phyloP scores from a whole-genome alignment of 1,284 basidiomycete species.

The Microbotryum saponariae region DNA sequence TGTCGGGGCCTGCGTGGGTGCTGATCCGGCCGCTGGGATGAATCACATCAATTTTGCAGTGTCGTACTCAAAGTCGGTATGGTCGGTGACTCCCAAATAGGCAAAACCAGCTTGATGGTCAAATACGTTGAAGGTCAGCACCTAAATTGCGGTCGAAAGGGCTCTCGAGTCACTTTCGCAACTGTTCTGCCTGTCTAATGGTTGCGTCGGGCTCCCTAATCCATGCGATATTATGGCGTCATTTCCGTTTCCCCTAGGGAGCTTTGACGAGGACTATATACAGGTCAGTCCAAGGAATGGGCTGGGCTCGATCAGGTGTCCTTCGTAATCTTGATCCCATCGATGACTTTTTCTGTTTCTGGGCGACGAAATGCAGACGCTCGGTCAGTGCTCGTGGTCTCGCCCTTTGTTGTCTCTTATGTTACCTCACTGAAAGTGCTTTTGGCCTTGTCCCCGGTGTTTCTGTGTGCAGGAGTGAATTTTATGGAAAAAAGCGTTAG shows the following conservation, averaged over 20 bases:
- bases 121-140: conserved; percentile 82
- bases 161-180: background rate
- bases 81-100: conserved; percentile 98
- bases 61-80: conserved; percentile 97
- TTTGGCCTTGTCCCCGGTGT: background rate
- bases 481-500: conserved; percentile 54
- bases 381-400: conserved; percentile 48
- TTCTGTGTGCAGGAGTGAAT: conserved; percentile 66
- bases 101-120: conserved; percentile 85
- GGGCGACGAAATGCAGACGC: conserved; percentile 3
- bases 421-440: background rate
- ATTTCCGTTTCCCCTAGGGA: background rate
- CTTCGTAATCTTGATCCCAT: conserved; percentile 16
- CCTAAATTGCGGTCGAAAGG: too few species aligned
- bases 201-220: background rate
- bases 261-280: conserved; percentile 77
- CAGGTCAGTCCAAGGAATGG: conserved; percentile 47
- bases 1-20: background rate
- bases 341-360: background rate
- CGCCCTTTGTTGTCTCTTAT: too few species aligned
- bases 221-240: background rate
- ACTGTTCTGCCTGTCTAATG: background rate
- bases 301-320: conserved; percentile 52
- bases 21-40: background rate
- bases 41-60: conserved; percentile 37